A percentile compares a stretch with the other conserved stretches of the same genome.
Conservation (phyloP, 23 red algal genomes). For the Cyanidiococcus yangmingshanensis region DNA sequence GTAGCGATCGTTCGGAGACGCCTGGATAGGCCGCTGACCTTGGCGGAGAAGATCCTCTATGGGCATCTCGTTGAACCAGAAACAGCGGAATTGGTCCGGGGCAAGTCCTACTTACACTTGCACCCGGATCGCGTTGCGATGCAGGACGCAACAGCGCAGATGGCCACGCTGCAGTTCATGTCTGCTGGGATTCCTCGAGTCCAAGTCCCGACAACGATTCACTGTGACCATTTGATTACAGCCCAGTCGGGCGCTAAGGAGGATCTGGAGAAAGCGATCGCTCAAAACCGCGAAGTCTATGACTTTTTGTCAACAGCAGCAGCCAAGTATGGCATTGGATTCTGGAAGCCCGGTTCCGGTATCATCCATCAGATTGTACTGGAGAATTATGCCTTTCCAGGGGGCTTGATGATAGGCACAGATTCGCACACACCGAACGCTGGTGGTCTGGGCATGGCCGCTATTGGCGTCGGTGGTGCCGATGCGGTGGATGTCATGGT, state of each 20-base stretch:
- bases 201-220: conserved; percentile 83
- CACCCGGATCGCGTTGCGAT: conserved; percentile 93
- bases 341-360: conserved; percentile 92
- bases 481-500: conserved; percentile 99
- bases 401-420: conserved; percentile 95
- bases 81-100: conserved; percentile 43
- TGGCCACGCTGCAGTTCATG: conserved; percentile 97
- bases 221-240: conserved; percentile 97
- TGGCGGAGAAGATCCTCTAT: conserved; percentile 93
- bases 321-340: conserved; percentile 91
- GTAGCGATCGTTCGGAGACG: conserved; percentile 28
- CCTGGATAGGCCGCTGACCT: conserved; percentile 74
- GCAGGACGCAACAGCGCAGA: conserved; percentile 99
- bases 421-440: conserved; percentile 98
- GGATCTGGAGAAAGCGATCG: conserved; percentile 67
- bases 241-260: conserved; percentile 66
- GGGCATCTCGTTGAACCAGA: conserved; percentile 81
- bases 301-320: conserved; percentile 82
- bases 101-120: conserved; percentile 87
- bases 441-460: conserved; percentile 87
- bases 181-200: conserved; percentile 61
- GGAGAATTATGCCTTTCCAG: conserved; percentile 98
- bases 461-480: conserved; percentile 93
- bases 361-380: conserved; percentile 99
- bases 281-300: conserved; percentile 87